A percentile compares a stretch with the other conserved stretches of the same genome.
These are phyloP conservation scores for Blastobotrys parvus DNA, from an alignment of 805 yeast species.

Conservation along the genomic window DNA sequence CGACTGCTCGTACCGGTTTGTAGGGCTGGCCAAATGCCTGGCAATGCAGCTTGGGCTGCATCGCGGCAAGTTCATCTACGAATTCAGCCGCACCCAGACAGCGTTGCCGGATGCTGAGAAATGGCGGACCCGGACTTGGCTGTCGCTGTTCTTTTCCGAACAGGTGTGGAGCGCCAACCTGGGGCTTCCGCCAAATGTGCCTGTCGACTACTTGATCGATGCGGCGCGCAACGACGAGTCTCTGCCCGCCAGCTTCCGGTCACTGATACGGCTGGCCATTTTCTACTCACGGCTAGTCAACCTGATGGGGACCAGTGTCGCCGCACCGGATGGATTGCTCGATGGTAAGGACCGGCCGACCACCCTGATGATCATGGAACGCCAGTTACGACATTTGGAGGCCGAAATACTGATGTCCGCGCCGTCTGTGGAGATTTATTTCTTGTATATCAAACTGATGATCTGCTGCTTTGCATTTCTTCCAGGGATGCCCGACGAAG, in stretches of 20 bases:
- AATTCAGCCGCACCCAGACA: conserved; percentile 84
- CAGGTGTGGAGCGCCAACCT: conserved; percentile 84
- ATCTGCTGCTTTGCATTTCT: conserved; percentile 83
- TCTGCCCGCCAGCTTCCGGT: conserved; percentile 63
- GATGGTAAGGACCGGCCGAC: conserved; percentile 79
- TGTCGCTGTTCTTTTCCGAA: conserved; percentile 78
- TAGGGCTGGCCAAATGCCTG: conserved; percentile 76
- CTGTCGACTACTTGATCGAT: conserved; percentile 74
- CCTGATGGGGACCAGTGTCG: conserved; percentile 80
- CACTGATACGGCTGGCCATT: conserved; percentile 62
- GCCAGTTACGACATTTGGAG: conserved; percentile 69
- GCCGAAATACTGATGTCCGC: conserved; percentile 57
- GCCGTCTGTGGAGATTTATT: conserved; percentile 65
- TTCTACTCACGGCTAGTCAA: conserved; percentile 78
- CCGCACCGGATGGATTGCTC: conserved; percentile 80
- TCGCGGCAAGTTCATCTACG: conserved; percentile 84
- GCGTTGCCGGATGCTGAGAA: conserved; percentile 82
- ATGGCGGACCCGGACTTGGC: conserved; percentile 93
- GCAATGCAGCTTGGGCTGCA: conserved; percentile 85
- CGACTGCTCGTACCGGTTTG: conserved; percentile 83
- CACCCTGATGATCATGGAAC: conserved; percentile 63
- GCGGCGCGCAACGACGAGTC: conserved; percentile 58
- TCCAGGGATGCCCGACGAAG: conserved; percentile 75
- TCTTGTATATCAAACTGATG: conserved; percentile 68
- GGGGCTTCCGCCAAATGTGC: conserved; percentile 82